These are phyloP conservation scores for Tetrapisispora pingtungensis DNA, from an alignment of 805 yeast species.

Conservation along the genomic window DNA sequence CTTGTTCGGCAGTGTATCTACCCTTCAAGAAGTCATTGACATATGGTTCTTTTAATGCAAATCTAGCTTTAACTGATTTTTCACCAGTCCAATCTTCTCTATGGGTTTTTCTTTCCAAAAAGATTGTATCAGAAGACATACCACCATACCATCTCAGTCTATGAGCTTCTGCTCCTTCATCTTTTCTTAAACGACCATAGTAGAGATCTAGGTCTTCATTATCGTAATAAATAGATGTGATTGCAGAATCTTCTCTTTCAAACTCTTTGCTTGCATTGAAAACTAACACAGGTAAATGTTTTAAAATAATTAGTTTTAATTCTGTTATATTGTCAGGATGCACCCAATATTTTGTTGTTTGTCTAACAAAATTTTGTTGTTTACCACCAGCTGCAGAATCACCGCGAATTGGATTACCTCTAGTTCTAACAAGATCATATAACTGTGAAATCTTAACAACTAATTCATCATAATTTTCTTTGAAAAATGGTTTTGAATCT, in stretches of 20 bases:
- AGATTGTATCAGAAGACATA: conserved; percentile 83
- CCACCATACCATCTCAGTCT: conserved; percentile 99
- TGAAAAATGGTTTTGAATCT: conserved; percentile 90
- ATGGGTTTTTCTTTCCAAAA: conserved; percentile 95
- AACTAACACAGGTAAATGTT: conserved; percentile 93
- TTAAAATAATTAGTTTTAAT: conserved; percentile 80
- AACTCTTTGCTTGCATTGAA: conserved; percentile 94
- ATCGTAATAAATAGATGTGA: conserved; percentile 93
- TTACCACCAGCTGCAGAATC: conserved; percentile 97
- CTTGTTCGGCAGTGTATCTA: conserved; percentile 75
- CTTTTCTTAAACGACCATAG: conserved; percentile 88
- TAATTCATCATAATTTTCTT: conserved; percentile 82
- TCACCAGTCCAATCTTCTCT: conserved; percentile 99
- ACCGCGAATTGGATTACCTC: conserved; percentile 91
- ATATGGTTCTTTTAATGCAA: conserved; percentile 81
- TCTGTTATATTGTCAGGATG: conserved; percentile 98
- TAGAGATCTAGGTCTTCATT: conserved; percentile 81
- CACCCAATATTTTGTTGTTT: conserved; percentile 98
- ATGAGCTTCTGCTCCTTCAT: conserved; percentile 98
- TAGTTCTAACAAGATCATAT: conserved; percentile 87
- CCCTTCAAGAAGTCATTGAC: conserved; percentile 81
- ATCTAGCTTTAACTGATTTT: conserved; percentile 96
- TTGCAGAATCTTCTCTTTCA: conserved; percentile 88
- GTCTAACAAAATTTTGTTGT: conserved; percentile 96
- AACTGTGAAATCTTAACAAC: conserved; percentile 82